A percentile compares a stretch with the other conserved stretches of the same genome.
Evolutionary conservation across 2,329 filamentous ascomycete species (phyloP).

Genomic region (Rutstroemia sp.): DNA sequence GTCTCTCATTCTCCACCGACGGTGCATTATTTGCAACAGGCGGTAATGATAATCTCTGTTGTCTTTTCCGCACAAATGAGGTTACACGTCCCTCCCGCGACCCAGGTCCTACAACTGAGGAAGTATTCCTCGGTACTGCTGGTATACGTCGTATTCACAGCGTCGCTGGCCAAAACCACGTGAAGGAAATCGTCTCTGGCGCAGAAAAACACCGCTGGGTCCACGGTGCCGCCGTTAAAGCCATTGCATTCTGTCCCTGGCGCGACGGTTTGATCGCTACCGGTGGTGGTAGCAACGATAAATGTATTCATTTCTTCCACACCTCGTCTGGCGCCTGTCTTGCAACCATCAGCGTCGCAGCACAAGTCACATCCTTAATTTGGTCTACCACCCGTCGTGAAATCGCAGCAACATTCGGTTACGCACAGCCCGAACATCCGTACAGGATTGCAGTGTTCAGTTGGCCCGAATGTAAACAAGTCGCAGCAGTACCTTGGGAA

Average conservation of each 20-base stretch:
- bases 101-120: constrained; percentile 12
- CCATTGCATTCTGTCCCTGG: constrained; percentile 96
- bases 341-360: constrained; percentile 84
- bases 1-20: constrained; percentile 77
- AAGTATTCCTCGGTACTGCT: constrained; percentile 17
- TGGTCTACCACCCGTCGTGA: constrained; percentile 83
- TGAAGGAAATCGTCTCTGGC: constrained; percentile 44
- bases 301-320: constrained; percentile 94
- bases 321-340: constrained; percentile 74
- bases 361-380: constrained; percentile 87
- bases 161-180: constrained; percentile 26
- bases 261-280: constrained; percentile 80
- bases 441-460: constrained; percentile 87
- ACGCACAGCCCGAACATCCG: constrained; percentile 81
- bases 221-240: constrained; percentile 87
- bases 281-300: constrained; percentile 88
- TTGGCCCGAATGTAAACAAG: constrained; percentile 85
- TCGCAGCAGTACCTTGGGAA: constrained; percentile 80
- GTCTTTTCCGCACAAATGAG: constrained; percentile 56
- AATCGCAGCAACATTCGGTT: constrained; percentile 90
- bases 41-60: constrained; percentile 86
- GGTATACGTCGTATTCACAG: constrained; percentile 28
- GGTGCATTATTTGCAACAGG: constrained; percentile 77
- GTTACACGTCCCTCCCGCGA: constrained; percentile 14
- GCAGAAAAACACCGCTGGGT: constrained; percentile 64